Conservation (phyloP, 257 asterid genomes). For the Plectranthus barbatus region DNA sequence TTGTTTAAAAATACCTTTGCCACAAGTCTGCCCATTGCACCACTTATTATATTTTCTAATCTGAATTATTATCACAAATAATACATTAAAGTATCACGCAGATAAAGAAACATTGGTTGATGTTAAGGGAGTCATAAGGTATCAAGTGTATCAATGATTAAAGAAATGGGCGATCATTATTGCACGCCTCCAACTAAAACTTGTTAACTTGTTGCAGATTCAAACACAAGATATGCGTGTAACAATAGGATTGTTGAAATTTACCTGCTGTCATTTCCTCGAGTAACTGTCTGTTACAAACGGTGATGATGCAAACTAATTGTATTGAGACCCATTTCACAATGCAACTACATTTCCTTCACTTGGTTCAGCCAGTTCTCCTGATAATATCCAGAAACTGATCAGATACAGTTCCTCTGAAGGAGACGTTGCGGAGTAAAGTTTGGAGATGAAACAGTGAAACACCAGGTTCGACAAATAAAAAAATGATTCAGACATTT, state of each 20-base stretch:
- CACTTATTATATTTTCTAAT: too few species aligned
- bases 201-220: not conserved
- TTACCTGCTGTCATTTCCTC: constrained; percentile 32
- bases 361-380: constrained; percentile 77
- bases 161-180: not conserved
- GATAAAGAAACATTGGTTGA: not conserved
- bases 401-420: not conserved
- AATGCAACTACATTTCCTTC: too few species aligned
- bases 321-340: constrained; percentile 57
- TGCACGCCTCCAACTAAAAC: not conserved
- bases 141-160: not conserved
- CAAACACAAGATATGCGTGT: not conserved
- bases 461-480: not conserved
- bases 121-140: too few species aligned
- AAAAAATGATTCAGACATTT: not conserved
- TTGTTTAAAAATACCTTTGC: too few species aligned
- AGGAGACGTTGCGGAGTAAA: not conserved
- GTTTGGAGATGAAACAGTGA: not conserved
- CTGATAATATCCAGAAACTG: constrained; percentile 31
- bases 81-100: too few species aligned
- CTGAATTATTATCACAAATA: too few species aligned
- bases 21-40: too few species aligned
- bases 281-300: constrained; percentile 18
- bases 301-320: constrained; percentile 17
- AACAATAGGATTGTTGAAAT: not conserved